Percentiles rank a stretch among this genome's conserved stretches.
Conservation (phyloP, 345 rosid genomes). For the Ceriops decandra region DNA sequence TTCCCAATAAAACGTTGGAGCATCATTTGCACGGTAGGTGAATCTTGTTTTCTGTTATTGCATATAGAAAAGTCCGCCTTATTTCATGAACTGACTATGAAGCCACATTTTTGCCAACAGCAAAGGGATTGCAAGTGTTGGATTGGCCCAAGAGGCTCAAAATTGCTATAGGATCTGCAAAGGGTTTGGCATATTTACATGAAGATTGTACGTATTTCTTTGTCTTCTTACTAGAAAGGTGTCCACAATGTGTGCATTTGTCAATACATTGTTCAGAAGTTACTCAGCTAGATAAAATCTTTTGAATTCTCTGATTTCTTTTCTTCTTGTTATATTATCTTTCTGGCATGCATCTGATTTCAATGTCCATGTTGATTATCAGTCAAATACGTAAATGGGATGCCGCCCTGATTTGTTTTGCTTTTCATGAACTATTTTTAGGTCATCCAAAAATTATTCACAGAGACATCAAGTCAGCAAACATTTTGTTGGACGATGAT, state of each 20-base stretch:
- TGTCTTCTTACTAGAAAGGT: too few species aligned
- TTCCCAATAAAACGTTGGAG: slow-evolving; percentile 61
- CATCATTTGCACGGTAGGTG: slow-evolving; percentile 81
- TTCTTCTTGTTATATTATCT: too few species aligned
- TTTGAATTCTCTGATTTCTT: too few species aligned
- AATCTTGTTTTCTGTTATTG: background rate
- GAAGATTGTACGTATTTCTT: slow-evolving; percentile 75
- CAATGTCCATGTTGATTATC: background rate
- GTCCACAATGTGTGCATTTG: too few species aligned
- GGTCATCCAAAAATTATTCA: slow-evolving; percentile 96
- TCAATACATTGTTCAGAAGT: too few species aligned
- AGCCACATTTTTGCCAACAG: slow-evolving; percentile 33
- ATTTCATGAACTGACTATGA: background rate
- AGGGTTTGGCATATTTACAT: slow-evolving; percentile 95
- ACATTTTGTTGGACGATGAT: slow-evolving; percentile 70
- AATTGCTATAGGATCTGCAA: slow-evolving; percentile 90
- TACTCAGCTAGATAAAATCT: too few species aligned
- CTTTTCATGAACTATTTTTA: slow-evolving; percentile 23
- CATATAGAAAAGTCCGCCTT: background rate
- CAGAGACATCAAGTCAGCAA: slow-evolving; percentile 90
- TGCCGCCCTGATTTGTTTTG: background rate
- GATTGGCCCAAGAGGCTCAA: slow-evolving; percentile 85
- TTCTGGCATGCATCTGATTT: background rate
- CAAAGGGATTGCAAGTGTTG: slow-evolving; percentile 49
- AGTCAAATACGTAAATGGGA: background rate